Conservation (phyloP, 2,329 filamentous ascomycete genomes). For the Aspergillus tanneri region DNA sequence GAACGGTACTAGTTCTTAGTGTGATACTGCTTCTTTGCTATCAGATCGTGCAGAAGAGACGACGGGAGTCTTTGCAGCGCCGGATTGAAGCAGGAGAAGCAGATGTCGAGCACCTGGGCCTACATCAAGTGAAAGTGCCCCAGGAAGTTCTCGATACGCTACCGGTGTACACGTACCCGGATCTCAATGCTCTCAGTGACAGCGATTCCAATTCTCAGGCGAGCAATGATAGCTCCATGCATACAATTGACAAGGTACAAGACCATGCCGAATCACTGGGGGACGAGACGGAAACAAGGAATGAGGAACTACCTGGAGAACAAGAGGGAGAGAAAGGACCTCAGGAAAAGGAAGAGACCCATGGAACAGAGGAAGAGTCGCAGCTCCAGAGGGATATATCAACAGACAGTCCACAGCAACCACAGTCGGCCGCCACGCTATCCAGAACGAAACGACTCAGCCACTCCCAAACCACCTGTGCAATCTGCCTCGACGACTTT, state of each 20-base stretch:
- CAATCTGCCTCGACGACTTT: conserved; percentile 87
- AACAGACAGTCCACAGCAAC: neutral
- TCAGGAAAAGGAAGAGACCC: neutral
- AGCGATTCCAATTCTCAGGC: neutral
- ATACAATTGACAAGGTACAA: conserved; percentile 1
- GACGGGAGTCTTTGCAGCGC: conserved; percentile 65
- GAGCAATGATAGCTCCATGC: neutral
- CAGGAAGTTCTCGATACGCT: conserved; percentile 68
- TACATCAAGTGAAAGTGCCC: conserved; percentile 78
- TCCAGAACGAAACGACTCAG: conserved; percentile 30
- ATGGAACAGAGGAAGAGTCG: neutral
- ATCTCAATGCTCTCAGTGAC: conserved; percentile 25
- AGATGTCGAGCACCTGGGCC: conserved; percentile 80
- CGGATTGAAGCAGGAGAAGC: conserved; percentile 76
- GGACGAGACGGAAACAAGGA: neutral
- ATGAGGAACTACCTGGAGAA: neutral
- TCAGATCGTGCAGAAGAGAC: conserved; percentile 73
- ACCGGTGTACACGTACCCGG: conserved; percentile 72
- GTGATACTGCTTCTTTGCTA: conserved; percentile 63
- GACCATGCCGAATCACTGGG: neutral
- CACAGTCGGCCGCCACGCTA: neutral
- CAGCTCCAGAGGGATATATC: neutral
- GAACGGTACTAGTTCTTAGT: conserved; percentile 73
- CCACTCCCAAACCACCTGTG: conserved; percentile 75
- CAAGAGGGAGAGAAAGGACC: neutral